Percentiles rank a stretch among this genome's conserved stretches.
Conservation (phyloP, 78 protist genomes). For the Tieghemostelium lacteum region DNA sequence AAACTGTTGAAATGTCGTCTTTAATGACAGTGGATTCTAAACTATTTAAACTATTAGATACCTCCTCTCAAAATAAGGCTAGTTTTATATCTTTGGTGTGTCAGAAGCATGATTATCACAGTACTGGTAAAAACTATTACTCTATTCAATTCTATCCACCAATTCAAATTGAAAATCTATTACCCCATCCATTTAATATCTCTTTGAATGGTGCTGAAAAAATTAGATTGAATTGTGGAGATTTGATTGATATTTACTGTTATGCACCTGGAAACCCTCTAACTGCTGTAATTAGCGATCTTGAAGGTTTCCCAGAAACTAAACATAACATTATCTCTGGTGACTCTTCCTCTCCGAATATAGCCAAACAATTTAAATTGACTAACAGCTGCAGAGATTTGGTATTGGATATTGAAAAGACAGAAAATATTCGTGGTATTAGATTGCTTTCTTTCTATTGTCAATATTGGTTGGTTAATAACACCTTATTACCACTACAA, state of each 20-base stretch:
- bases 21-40: neutral
- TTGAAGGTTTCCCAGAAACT: constrained; percentile 34
- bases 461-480: constrained; percentile 75
- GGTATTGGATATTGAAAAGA: constrained; percentile 30
- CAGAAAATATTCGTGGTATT: constrained; percentile 30
- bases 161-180: constrained; percentile 49
- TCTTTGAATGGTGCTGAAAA: neutral
- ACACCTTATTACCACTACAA: constrained; percentile 38
- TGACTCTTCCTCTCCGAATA: constrained; percentile 33
- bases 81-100: constrained; percentile 3
- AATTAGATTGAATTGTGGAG: neutral
- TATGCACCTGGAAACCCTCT: constrained; percentile 49
- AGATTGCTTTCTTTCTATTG: constrained; percentile 62
- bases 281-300: neutral
- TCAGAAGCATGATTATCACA: neutral
- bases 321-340: constrained; percentile 37
- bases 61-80: neutral
- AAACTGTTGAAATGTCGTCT: neutral
- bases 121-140: neutral
- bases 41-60: neutral
- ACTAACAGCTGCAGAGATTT: constrained; percentile 1
- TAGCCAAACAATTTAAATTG: constrained; percentile 40
- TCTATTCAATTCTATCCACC: constrained; percentile 49
- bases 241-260: constrained; percentile 27
- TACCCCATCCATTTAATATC: constrained; percentile 31